Evolutionary conservation across 345 rosid genomes (phyloP).

Genomic region (Populus simonii): DNA sequence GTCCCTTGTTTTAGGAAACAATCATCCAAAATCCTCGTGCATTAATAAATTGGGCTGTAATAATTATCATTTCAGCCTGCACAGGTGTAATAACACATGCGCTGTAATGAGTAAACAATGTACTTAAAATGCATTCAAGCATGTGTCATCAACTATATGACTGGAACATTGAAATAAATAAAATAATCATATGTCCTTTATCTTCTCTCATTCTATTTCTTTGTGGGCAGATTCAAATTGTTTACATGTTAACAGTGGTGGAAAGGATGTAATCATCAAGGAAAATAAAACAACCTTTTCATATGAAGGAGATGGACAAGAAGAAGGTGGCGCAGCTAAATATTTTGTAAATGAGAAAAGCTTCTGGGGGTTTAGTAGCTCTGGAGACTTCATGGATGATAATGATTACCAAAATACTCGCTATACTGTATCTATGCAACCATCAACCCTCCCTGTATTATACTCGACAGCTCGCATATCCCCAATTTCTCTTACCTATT

Average conservation of each 20-base stretch:
- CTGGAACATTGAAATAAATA: background rate
- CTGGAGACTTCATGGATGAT: conserved; percentile 72
- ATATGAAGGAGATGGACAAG: conserved; percentile 54
- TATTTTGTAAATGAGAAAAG: conserved; percentile 28
- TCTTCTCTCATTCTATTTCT: background rate
- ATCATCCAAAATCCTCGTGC: background rate
- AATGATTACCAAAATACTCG: conserved; percentile 37
- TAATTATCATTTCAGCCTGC: background rate
- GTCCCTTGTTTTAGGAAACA: background rate
- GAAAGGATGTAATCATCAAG: conserved; percentile 32
- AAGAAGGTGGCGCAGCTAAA: conserved; percentile 50
- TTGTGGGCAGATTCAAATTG: conserved; percentile 44
- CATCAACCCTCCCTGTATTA: conserved; percentile 41
- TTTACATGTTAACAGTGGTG: conserved; percentile 63
- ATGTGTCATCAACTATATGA: background rate
- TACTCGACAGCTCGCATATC: conserved; percentile 48
- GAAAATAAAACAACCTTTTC: conserved; percentile 31
- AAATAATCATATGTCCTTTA: background rate
- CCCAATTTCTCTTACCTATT: conserved; percentile 66
- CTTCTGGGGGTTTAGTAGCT: conserved; percentile 70
- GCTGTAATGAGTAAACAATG: background rate
- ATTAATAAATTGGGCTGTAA: background rate
- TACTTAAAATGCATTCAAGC: background rate
- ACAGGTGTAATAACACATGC: background rate
- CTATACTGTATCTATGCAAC: conserved; percentile 20